Percentiles rank a stretch among this genome's conserved stretches.
Evolutionary conservation across 2,329 filamentous ascomycete species (phyloP).

Genomic region (Ploettnerulaceae sp.): DNA sequence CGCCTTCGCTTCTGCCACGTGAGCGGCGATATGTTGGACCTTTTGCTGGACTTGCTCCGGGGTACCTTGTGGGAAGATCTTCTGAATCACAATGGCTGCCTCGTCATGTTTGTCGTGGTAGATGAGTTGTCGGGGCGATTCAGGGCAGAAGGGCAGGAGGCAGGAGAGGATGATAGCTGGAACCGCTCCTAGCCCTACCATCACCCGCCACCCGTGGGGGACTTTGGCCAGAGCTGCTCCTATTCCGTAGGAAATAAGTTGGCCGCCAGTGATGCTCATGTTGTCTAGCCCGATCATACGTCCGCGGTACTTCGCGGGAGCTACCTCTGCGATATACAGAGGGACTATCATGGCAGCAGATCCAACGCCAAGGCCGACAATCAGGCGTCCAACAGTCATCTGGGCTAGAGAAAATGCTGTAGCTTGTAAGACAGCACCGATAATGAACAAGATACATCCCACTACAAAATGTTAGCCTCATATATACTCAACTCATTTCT

Average conservation of each 20-base stretch:
- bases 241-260: conserved; percentile 61
- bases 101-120: conserved; percentile 56
- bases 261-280: conserved; percentile 60
- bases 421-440: conserved; percentile 64
- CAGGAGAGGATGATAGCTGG: conserved; percentile 56
- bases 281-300: conserved; percentile 67
- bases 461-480: no score
- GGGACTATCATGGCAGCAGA: conserved; percentile 62
- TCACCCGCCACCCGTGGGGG: conserved; percentile 59
- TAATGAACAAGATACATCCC: conserved; percentile 60
- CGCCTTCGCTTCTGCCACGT: conserved; percentile 38
- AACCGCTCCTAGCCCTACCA: conserved; percentile 66
- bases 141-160: conserved; percentile 60
- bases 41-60: conserved; percentile 42
- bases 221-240: conserved; percentile 56
- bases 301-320: conserved; percentile 59
- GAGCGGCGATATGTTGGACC: conserved; percentile 38
- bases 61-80: conserved; percentile 41
- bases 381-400: conserved; percentile 63
- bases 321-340: conserved; percentile 65
- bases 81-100: conserved; percentile 36
- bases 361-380: conserved; percentile 67
- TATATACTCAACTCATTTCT: no score
- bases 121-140: conserved; percentile 64
- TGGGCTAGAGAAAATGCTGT: conserved; percentile 55